Evolutionary conservation across 1,284 basidiomycete genomes (phyloP).

Genomic region (Apiotrichum gracile): DNA sequence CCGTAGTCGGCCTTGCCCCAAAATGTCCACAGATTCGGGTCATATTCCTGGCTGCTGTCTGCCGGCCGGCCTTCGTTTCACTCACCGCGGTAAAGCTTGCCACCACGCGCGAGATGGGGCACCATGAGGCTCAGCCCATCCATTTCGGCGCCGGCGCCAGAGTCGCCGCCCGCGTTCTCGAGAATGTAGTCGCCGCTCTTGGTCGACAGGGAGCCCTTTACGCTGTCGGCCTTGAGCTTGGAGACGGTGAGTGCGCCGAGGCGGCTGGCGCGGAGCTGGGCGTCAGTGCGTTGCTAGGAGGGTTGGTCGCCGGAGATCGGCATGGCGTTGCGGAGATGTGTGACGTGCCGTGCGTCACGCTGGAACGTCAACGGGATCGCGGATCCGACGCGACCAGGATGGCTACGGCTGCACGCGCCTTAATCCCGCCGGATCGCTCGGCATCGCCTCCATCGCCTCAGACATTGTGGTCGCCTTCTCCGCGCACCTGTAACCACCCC

Average conservation of each 20-base stretch:
- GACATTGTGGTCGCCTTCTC: too few species aligned
- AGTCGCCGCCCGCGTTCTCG: slow-evolving; percentile 13
- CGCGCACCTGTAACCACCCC: too few species aligned
- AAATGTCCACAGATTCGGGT: too few species aligned
- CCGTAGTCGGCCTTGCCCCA: background rate
- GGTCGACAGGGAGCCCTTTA: slow-evolving; percentile 23
- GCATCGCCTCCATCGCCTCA: too few species aligned
- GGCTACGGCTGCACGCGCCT: too few species aligned
- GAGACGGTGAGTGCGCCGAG: slow-evolving; percentile 22
- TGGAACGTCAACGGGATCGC: background rate
- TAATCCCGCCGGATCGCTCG: too few species aligned
- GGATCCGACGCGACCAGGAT: too few species aligned
- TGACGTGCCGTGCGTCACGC: background rate
- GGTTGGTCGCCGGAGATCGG: too few species aligned
- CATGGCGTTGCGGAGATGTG: too few species aligned
- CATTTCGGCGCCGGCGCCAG: slow-evolving; percentile 39
- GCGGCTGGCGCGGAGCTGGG: slow-evolving; percentile 38
- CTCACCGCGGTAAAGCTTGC: slow-evolving; percentile 37
- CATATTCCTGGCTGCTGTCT: too few species aligned
- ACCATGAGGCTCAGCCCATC: slow-evolving; percentile 39
- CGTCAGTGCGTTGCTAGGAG: too few species aligned
- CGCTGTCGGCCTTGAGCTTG: background rate
- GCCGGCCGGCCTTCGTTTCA: too few species aligned
- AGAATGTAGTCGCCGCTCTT: slow-evolving; percentile 31
- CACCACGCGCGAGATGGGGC: slow-evolving; percentile 21